These are phyloP conservation scores for Corinectria fuckeliana DNA, from an alignment of 2,329 filamentous ascomycete genomes.

Conservation along the genomic window DNA sequence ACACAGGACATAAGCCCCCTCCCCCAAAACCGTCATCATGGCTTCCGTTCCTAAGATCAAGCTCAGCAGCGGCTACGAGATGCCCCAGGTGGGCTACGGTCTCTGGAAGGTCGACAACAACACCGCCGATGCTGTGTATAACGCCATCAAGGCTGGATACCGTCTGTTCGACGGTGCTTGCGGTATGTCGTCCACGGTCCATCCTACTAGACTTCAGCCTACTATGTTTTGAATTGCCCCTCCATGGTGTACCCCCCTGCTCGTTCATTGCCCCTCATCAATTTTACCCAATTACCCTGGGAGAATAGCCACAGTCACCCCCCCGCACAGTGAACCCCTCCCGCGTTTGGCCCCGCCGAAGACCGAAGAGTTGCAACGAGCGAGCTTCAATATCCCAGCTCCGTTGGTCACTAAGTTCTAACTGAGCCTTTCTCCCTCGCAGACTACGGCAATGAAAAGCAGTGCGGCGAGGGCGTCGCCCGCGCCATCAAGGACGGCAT, in stretches of 20 bases:
- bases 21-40: conserved; percentile 38
- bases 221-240: conserved; percentile 9
- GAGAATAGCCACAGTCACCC: conserved; percentile 33
- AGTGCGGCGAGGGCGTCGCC: conserved; percentile 77
- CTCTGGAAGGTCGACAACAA: conserved; percentile 85
- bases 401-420: neutral
- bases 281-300: conserved; percentile 31
- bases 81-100: conserved; percentile 79
- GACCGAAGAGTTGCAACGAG: neutral
- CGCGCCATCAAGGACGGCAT: conserved; percentile 82
- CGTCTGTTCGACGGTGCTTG: conserved; percentile 66
- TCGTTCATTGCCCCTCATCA: conserved; percentile 10
- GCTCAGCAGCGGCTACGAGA: conserved; percentile 70
- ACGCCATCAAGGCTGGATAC: conserved; percentile 70
- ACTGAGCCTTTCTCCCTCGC: neutral
- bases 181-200: conserved; percentile 55
- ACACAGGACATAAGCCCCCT: no score
- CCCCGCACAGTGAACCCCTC: conserved; percentile 34
- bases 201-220: no score
- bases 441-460: conserved; percentile 87
- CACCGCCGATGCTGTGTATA: conserved; percentile 78
- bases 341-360: conserved; percentile 5
- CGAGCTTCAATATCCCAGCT: neutral
- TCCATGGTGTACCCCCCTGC: conserved; percentile 4
- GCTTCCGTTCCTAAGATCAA: conserved; percentile 57